A percentile compares a stretch with the other conserved stretches of the same genome.
Conservation (phyloP, 2,329 filamentous ascomycete species). For the Keithomyces neogunnii region DNA sequence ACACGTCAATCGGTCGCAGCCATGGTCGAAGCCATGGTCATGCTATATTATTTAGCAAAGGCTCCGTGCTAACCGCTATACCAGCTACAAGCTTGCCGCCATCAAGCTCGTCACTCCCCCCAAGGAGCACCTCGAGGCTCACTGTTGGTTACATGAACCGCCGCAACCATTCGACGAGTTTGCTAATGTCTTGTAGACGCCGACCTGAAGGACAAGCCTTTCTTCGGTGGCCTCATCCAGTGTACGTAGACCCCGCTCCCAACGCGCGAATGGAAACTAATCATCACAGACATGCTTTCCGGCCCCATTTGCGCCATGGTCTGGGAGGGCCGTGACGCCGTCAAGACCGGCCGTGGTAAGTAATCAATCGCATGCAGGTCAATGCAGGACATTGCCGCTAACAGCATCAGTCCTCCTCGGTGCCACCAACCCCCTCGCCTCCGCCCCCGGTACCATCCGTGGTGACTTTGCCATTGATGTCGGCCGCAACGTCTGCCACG, state of each 20-base stretch:
- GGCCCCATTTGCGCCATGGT: slow-evolving; percentile 99
- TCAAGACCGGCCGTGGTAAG: slow-evolving; percentile 93
- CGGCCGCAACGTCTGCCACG: slow-evolving; percentile 99
- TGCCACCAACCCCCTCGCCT: slow-evolving; percentile 96
- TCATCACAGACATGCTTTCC: slow-evolving; percentile 75
- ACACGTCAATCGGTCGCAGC: not conserved
- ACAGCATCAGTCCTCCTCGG: slow-evolving; percentile 66
- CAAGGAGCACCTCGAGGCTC: slow-evolving; percentile 95
- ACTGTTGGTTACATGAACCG: slow-evolving; percentile 51
- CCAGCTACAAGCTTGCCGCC: slow-evolving; percentile 82
- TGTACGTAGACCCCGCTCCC: slow-evolving; percentile 50
- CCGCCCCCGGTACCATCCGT: slow-evolving; percentile 95
- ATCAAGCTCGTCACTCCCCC: slow-evolving; percentile 88
- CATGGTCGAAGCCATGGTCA: not conserved
- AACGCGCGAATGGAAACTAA: not conserved
- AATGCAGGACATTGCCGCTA: slow-evolving; percentile 3
- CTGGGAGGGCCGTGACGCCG: slow-evolving; percentile 97
- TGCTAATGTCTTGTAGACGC: slow-evolving; percentile 46
- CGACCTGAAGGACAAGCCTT: slow-evolving; percentile 87
- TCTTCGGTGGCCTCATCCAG: slow-evolving; percentile 89
- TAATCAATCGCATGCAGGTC: slow-evolving; percentile 12
- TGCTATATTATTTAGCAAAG: not conserved
- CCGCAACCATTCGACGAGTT: slow-evolving; percentile 5
- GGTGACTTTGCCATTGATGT: slow-evolving; percentile 74
- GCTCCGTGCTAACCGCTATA: not conserved